Conservation (phyloP, 169 alveolate genomes). For the Besnoitia besnoiti region DNA sequence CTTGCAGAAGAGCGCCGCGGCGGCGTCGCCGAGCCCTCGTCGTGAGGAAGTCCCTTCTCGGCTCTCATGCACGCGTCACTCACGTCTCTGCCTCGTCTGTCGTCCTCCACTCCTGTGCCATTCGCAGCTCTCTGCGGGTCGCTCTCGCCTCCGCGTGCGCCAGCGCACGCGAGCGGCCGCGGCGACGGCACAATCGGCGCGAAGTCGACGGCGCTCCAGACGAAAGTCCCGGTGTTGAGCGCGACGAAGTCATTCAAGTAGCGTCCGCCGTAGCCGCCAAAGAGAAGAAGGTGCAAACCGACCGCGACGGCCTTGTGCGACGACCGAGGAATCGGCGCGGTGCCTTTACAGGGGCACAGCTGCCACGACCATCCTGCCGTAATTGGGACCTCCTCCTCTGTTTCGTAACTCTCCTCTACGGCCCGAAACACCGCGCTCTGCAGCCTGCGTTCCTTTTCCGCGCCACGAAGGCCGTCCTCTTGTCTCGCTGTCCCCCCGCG, state of each 20-base stretch:
- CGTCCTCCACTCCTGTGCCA: too few species aligned
- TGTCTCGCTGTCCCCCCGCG: too few species aligned
- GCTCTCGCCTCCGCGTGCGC: too few species aligned
- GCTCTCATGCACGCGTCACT: too few species aligned
- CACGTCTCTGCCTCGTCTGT: too few species aligned
- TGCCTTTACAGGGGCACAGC: constrained; percentile 12
- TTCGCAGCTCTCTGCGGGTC: too few species aligned
- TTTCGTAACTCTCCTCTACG: background rate
- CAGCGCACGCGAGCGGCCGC: too few species aligned
- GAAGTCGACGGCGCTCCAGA: constrained; percentile 20
- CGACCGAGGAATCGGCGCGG: constrained; percentile 8
- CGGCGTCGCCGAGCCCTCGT: too few species aligned
- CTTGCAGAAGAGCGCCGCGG: too few species aligned
- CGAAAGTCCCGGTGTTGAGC: constrained; percentile 34
- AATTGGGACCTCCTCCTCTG: background rate
- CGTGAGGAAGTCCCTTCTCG: too few species aligned
- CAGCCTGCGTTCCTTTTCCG: background rate
- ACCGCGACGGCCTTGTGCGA: background rate
- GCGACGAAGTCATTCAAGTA: background rate
- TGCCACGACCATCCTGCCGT: constrained; percentile 31
- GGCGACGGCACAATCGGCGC: background rate
- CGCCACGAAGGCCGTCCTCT: too few species aligned
- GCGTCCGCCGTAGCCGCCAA: constrained; percentile 38
- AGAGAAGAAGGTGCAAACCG: background rate
- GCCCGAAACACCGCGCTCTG: background rate